Conservation (phyloP, 805 yeast genomes). For the Wickerhamiella shivajii region DNA sequence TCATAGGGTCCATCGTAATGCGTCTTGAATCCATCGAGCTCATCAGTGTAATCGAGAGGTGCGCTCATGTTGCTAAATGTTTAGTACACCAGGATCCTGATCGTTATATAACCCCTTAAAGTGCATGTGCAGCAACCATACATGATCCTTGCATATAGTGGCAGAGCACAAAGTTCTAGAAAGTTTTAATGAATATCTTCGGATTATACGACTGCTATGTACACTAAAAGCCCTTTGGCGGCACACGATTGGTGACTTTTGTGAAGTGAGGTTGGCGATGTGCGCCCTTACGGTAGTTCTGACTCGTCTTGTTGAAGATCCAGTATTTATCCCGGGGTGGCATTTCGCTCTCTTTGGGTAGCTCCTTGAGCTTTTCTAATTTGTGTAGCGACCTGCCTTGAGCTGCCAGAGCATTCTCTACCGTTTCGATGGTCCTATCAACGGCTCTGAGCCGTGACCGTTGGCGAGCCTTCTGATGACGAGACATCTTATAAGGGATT, state of each 20-base stretch:
- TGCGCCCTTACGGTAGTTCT: constrained; percentile 73
- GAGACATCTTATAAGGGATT: constrained; percentile 63
- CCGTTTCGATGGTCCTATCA: constrained; percentile 58
- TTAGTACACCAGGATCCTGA: too few species aligned
- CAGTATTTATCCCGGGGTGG: constrained; percentile 71
- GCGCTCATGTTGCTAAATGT: constrained; percentile 32
- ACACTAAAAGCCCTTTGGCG: constrained; percentile 51
- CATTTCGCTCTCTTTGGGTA: constrained; percentile 79
- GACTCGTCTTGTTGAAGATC: constrained; percentile 58
- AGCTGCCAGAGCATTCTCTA: constrained; percentile 35
- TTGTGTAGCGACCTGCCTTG: constrained; percentile 25
- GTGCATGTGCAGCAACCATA: too few species aligned
- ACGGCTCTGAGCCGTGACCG: constrained; percentile 71
- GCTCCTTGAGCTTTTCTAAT: constrained; percentile 28
- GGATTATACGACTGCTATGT: too few species aligned
- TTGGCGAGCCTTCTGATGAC: constrained; percentile 68
- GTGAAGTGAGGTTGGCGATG: constrained; percentile 82
- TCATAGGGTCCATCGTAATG: constrained; percentile 99
- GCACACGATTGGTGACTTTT: constrained; percentile 60
- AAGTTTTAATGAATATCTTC: too few species aligned
- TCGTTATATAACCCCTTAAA: too few species aligned
- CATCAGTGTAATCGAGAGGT: constrained; percentile 85
- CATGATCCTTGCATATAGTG: too few species aligned
- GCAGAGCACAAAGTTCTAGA: too few species aligned
- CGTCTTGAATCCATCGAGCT: constrained; percentile 69